Conservation (phyloP, 192 early-diverging fungal genomes). For the Mortierella alpina region DNA sequence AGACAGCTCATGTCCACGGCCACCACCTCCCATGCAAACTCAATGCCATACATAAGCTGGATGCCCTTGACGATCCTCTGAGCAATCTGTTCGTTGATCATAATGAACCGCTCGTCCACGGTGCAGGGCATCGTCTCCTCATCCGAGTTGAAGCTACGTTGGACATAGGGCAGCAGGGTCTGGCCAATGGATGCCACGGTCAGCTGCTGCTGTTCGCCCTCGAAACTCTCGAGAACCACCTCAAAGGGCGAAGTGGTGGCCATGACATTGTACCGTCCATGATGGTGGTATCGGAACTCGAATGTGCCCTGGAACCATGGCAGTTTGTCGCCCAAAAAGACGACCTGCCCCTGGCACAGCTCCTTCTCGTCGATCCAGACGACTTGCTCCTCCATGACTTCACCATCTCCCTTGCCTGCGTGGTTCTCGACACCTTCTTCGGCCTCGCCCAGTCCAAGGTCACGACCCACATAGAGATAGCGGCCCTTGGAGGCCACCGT, state of each 20-base stretch:
- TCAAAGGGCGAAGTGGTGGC: slow-evolving; percentile 82
- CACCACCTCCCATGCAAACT: slow-evolving; percentile 87
- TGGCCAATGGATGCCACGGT: slow-evolving; percentile 49
- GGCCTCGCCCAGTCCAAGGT: slow-evolving; percentile 61
- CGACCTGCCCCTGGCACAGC: slow-evolving; percentile 49
- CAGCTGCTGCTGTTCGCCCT: slow-evolving; percentile 8
- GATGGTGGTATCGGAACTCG: slow-evolving; percentile 93
- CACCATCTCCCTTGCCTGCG: slow-evolving; percentile 54
- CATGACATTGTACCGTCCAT: slow-evolving; percentile 87
- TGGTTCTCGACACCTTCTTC: slow-evolving; percentile 66
- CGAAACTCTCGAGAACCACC: slow-evolving; percentile 64
- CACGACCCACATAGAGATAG: slow-evolving; percentile 73
- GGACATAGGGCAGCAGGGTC: slow-evolving; percentile 54
- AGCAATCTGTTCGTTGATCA: slow-evolving; percentile 70
- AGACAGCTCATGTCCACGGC: slow-evolving; percentile 62
- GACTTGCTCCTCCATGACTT: slow-evolving; percentile 41
- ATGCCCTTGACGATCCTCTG: slow-evolving; percentile 85
- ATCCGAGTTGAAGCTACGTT: slow-evolving; percentile 59
- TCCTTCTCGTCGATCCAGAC: slow-evolving; percentile 38
- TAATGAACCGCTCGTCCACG: slow-evolving; percentile 63
- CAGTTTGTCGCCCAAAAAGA: slow-evolving; percentile 74
- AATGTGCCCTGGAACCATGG: slow-evolving; percentile 91
- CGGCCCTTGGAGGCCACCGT: slow-evolving; percentile 77
- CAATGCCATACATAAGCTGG: slow-evolving; percentile 85
- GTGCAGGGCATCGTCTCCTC: slow-evolving; percentile 56